Base-by-base conservation (phyloP, 2,329 filamentous ascomycete species). In the Colletotrichum sansevieriae region DNA sequence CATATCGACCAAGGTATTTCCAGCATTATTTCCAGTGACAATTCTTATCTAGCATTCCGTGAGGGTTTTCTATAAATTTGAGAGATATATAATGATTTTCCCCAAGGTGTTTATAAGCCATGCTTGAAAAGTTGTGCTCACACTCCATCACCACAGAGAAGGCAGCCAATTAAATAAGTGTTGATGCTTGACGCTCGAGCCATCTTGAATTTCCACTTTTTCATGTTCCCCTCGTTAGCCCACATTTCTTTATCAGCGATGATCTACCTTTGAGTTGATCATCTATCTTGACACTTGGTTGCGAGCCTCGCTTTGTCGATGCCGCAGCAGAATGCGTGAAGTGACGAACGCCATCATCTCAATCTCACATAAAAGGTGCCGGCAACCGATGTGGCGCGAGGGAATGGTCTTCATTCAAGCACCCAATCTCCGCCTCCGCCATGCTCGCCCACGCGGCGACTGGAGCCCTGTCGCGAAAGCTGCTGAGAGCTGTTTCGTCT, bases 191-290 rank as follows among this genome's bases (percentile, higher is more conserved):
- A 18, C 6, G 65, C 65, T 65, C 65, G 46, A 43, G 47, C 54
- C 61, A 65, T 22, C 33, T 54, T 6, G 41, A 65, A 59, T 55
- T 41, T 41, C 61, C 61, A 68, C 61, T 55, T 58, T 55, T 47
- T 33, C 33, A 15, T 65, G 37, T 22, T 39, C 61, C 58, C 61
- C 52, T 54, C 54, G 12, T 54, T 35, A 59, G 54, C 39, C 65
- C 61, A 65, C 33, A n/a, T 47, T 65, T 54, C 62, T 46, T 65
- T 68, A 65, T 68, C 65, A 44, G 43, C 29, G 64, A 29, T 63
- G 39, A 46, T 63, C 51, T 57, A 25, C 22, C 22, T 25, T 37
- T 52, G 43, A 22, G 43, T 35, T 59, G 29, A 64, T 39, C 52
- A 56, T 35, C n/a, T n/a, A n/a, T n/a, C n/a, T n/a, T n/a, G n/a